Evolutionary conservation across 495 filamentous ascomycete species (phyloP).

Genomic region (Xylona heveae): DNA sequence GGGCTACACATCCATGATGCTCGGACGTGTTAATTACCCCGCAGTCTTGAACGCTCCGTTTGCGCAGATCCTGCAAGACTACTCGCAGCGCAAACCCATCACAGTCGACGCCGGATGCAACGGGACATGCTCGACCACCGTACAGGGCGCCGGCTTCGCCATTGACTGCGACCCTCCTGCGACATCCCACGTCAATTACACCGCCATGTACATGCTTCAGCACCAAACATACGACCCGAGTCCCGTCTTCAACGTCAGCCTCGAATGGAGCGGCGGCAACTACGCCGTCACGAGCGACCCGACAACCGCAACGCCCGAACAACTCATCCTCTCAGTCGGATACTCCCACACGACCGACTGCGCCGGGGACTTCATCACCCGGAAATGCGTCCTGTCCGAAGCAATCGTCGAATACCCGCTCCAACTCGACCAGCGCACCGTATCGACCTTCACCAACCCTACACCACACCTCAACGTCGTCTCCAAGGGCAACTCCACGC

Average conservation of each 20-base stretch:
- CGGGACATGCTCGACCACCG: slow-evolving; percentile 4
- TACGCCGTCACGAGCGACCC: too few species aligned
- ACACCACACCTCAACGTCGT: too few species aligned
- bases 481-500: too few species aligned
- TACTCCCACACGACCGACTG: slow-evolving; percentile 3
- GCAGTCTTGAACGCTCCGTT: slow-evolving; percentile 3
- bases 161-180: slow-evolving; percentile 4
- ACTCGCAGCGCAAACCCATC: not conserved
- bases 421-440: slow-evolving; percentile 3
- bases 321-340: slow-evolving; percentile 1
- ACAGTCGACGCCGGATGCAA: slow-evolving; percentile 3
- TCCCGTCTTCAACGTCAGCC: too few species aligned
- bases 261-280: too few species aligned
- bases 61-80: slow-evolving; percentile 4
- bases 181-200: too few species aligned
- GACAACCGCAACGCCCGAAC: slow-evolving; percentile 1
- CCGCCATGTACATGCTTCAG: too few species aligned
- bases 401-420: slow-evolving; percentile 5
- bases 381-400: slow-evolving; percentile 1
- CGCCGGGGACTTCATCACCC: not conserved
- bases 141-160: slow-evolving; percentile 5
- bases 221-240: too few species aligned
- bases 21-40: not conserved
- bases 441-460: slow-evolving; percentile 5
- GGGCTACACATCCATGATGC: not conserved